Evolutionary conservation across 108 stramenopile genomes (phyloP), one percentile per base, ranked within the genome.

Genomic region (Cyclotella cryptica): DNA sequence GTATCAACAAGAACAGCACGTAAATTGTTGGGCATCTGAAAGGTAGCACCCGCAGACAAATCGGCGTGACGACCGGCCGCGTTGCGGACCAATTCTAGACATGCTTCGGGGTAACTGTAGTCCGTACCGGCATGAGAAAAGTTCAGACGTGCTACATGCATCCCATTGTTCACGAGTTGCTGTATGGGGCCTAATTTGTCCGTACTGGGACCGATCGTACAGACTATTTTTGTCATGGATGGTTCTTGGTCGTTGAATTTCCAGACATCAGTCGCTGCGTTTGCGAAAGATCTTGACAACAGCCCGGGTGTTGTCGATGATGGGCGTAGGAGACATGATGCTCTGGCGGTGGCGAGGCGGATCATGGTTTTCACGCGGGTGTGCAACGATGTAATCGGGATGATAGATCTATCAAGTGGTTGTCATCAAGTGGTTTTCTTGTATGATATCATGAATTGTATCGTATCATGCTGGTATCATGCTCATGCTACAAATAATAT

Each of bases 181-280:
- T 71, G 70, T 24, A 98, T 83, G 14, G 64, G 74, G 22, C 87
- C 95, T 58, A 84, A 75, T 11, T 62, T 78, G 45, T 91, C 89
- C 55, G 96, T 92, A 11, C 95, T 76, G 11, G 98, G 98, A 26
- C 98, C 98, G 51, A 98, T 66, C 46, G 98, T 98, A 80, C 97
- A 98, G 30, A 97, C 90, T 54, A 98, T 88, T 84, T 98, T 97
- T 39, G 92, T 95, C 77, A 86, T 87, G 58, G 76, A 79, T 19
- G 65, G 65, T 30, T 75, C 52, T 18, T 69, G 57, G 3, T 47
- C 45, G 10, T 45, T 60, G 63, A 54, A 65, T 11, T 19, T 42
- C 65, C 53, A 75, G 24, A 66, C 53, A 43, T 75, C 54, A 15
- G 63, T 66, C 40, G 65, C 74, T 29, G 64, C 65, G 44, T 54